A percentile compares a stretch with the other conserved stretches of the same genome.
phyloP scores from a whole-genome alignment of 495 filamentous ascomycete species.

The Penicillium bialowiezense region DNA sequence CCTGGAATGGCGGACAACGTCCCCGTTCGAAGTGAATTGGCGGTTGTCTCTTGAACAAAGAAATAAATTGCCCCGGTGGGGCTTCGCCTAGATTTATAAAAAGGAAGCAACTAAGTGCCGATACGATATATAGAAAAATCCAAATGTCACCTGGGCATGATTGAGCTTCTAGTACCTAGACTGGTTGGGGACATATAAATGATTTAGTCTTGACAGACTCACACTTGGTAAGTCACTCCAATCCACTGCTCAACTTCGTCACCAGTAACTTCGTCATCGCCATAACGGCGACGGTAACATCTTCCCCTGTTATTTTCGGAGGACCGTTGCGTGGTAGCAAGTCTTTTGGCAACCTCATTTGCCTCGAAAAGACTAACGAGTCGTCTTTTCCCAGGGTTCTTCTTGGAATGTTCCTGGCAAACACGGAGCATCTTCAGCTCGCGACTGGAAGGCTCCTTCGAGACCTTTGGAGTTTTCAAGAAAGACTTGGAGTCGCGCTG shows the following conservation, averaged over 20 bases:
- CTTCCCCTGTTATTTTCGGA: background rate
- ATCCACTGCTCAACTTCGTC: background rate
- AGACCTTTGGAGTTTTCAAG: conserved; percentile 4
- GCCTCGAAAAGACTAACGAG: conserved; percentile 68
- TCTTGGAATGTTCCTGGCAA: conserved; percentile 15
- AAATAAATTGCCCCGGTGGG: too few relatives aligned
- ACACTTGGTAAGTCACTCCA: background rate
- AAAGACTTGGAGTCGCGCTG: conserved; percentile 19
- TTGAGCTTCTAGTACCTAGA: too few relatives aligned
- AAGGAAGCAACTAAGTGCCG: too few relatives aligned
- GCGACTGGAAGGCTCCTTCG: background rate
- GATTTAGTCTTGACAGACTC: too few relatives aligned
- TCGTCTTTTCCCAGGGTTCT: conserved; percentile 43
- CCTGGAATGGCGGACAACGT: conserved; percentile 50
- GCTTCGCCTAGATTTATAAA: too few relatives aligned
- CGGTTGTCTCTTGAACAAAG: conserved; percentile 28
- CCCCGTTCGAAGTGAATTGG: conserved; percentile 53
- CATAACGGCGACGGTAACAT: background rate
- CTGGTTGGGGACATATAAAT: too few relatives aligned
- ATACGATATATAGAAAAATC: too few relatives aligned
- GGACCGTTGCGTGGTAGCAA: conserved; percentile 35
- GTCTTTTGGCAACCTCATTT: conserved; percentile 66
- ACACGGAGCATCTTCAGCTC: conserved; percentile 21
- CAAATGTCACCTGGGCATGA: too few relatives aligned
- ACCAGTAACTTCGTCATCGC: background rate